These are phyloP conservation scores for Cyberlindnera veronae DNA, from an alignment of 805 yeast genomes.

Conservation along the genomic window DNA sequence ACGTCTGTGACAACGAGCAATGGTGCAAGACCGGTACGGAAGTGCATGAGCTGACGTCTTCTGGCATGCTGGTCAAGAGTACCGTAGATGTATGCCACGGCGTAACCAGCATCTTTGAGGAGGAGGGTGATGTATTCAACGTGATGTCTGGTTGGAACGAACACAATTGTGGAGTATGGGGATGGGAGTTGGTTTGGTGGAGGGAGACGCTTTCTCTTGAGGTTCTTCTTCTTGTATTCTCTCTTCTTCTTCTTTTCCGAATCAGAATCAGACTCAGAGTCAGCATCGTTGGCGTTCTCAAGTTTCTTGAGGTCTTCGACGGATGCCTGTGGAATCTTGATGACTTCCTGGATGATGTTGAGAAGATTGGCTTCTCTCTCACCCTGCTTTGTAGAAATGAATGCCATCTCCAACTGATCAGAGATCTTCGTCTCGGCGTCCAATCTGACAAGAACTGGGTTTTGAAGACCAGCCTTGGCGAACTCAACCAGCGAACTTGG, in stretches of 20 bases:
- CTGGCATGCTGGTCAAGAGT: constrained; percentile 94
- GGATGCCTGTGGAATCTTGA: constrained; percentile 79
- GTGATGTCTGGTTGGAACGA: constrained; percentile 97
- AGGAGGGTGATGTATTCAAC: constrained; percentile 83
- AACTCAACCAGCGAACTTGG: constrained; percentile 92
- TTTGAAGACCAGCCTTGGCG: constrained; percentile 93
- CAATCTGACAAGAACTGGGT: constrained; percentile 87
- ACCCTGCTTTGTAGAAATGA: constrained; percentile 70
- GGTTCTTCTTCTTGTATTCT: constrained; percentile 33
- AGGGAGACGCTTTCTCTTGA: constrained; percentile 58
- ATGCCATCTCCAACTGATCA: constrained; percentile 87
- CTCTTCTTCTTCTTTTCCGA: constrained; percentile 36
- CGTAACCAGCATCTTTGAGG: constrained; percentile 75
- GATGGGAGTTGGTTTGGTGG: constrained; percentile 84
- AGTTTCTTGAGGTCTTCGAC: constrained; percentile 59
- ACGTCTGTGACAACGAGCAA: constrained; percentile 96
- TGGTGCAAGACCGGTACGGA: constrained; percentile 78
- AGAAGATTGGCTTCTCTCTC: constrained; percentile 89
- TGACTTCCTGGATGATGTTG: constrained; percentile 74
- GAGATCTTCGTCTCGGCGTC: constrained; percentile 92
- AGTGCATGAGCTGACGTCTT: constrained; percentile 79
- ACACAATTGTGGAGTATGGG: constrained; percentile 81
- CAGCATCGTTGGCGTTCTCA: constrained; percentile 37
- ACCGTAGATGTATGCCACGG: constrained; percentile 89
- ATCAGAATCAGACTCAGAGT: constrained; percentile 50